These are phyloP conservation scores for Coelomomyces lativittatus DNA, from an alignment of 371 early-diverging fungal genomes.

Conservation along the genomic window DNA sequence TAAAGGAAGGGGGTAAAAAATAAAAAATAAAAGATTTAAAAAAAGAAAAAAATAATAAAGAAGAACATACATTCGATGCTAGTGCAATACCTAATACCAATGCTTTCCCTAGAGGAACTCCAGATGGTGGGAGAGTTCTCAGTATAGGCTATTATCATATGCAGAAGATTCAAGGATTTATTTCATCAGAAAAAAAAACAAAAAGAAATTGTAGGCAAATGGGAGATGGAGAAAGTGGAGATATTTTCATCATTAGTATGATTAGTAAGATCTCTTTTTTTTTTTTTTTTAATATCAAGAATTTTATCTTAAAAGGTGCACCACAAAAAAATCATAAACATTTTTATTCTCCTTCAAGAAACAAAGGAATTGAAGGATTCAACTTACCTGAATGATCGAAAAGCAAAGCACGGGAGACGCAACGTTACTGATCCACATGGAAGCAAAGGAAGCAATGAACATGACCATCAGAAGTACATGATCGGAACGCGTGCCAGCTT, in stretches of 20 bases:
- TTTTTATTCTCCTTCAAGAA: neutral
- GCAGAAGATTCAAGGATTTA: too few species aligned
- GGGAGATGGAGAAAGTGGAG: too few species aligned
- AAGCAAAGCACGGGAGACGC: conserved; percentile 94
- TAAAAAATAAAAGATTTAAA: neutral
- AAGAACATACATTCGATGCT: conserved; percentile 22
- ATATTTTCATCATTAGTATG: too few species aligned
- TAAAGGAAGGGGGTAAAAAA: too few species aligned
- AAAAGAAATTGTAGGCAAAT: too few species aligned
- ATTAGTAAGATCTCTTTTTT: too few species aligned
- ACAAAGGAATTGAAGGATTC: neutral
- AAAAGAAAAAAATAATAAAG: too few species aligned
- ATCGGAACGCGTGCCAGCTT: conserved; percentile 66
- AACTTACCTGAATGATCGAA: conserved; percentile 59
- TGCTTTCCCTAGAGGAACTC: conserved; percentile 64
- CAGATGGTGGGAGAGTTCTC: conserved; percentile 49
- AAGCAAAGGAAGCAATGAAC: conserved; percentile 79
- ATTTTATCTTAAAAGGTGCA: neutral
- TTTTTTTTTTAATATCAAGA: neutral
- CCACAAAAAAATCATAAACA: neutral
- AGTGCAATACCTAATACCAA: conserved; percentile 83
- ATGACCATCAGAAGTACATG: conserved; percentile 74
- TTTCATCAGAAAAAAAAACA: neutral
- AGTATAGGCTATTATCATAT: conserved; percentile 49
- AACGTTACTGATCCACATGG: conserved; percentile 94